These are phyloP conservation scores for Syzygium aqueum DNA, from an alignment of 345 rosid genomes.

Conservation along the genomic window DNA sequence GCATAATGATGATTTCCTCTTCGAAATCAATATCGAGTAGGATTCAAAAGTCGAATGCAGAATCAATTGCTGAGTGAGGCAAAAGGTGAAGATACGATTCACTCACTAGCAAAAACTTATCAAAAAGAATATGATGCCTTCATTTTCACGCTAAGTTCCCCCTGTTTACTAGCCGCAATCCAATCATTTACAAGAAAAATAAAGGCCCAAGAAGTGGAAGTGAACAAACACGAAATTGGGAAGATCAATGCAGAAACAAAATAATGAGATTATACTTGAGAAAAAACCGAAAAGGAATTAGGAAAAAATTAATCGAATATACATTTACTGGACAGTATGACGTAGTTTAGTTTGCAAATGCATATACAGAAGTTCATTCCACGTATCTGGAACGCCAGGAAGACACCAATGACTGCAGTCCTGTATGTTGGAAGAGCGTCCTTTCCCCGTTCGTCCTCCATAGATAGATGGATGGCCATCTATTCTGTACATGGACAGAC, in stretches of 20 bases:
- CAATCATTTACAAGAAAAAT: not conserved
- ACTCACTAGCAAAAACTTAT: not conserved
- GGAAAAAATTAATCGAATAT: not conserved
- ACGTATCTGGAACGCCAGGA: slow-evolving; percentile 85
- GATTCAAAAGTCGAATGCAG: not conserved
- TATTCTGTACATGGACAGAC: slow-evolving; percentile 50
- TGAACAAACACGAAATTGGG: not conserved
- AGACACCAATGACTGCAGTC: slow-evolving; percentile 99
- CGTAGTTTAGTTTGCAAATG: slow-evolving; percentile 1
- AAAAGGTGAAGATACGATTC: not conserved
- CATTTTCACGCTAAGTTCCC: not conserved
- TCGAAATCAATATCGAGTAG: not conserved
- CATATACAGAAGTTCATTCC: slow-evolving; percentile 69
- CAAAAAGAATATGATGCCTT: not conserved
- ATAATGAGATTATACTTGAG: not conserved
- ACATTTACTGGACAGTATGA: not conserved
- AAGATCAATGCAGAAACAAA: not conserved
- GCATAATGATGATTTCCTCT: not conserved
- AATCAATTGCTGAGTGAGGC: not conserved
- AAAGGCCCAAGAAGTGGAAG: not conserved
- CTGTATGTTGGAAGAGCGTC: slow-evolving; percentile 29
- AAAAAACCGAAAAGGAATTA: not conserved
- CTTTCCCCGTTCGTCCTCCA: slow-evolving; percentile 38
- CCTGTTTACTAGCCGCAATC: not conserved
- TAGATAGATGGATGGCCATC: slow-evolving; percentile 74